Conservation (phyloP, 768 basidiomycete genomes). For the Trametes coccinea region DNA sequence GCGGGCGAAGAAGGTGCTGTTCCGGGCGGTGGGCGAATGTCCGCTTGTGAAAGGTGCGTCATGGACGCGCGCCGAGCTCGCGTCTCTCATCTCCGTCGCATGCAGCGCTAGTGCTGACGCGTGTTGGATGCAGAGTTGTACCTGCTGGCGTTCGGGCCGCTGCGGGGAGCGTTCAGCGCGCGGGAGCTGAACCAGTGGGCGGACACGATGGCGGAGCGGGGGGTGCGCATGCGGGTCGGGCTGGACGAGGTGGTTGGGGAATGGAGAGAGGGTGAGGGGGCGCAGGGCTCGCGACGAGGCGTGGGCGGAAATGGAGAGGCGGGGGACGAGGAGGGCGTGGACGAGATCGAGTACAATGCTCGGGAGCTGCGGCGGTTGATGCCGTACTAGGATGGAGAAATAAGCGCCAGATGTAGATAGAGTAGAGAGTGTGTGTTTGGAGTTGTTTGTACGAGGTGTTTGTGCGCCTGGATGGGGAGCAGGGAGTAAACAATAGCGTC, state of each 20-base stretch:
- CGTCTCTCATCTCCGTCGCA: conserved; percentile 1
- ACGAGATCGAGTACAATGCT: conserved; percentile 63
- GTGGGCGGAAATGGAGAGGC: not conserved
- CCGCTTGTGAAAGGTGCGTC: conserved; percentile 69
- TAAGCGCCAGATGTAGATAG: not conserved
- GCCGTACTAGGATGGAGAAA: conserved; percentile 49
- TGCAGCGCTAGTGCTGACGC: not conserved
- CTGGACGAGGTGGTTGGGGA: conserved; percentile 59
- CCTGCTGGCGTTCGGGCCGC: conserved; percentile 71
- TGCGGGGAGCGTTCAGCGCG: conserved; percentile 60
- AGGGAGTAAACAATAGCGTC: no score
- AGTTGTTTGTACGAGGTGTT: conserved; percentile 20
- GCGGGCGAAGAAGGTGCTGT: conserved; percentile 71
- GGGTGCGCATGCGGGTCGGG: conserved; percentile 60
- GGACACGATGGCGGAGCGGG: conserved; percentile 78
- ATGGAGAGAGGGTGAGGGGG: conserved; percentile 29
- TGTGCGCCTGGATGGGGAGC: no score
- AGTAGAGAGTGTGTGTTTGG: not conserved
- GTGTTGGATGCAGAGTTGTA: conserved; percentile 57
- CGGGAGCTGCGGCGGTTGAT: conserved; percentile 57
- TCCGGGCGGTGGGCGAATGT: conserved; percentile 72
- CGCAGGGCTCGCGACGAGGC: conserved; percentile 10
- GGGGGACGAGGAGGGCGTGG: conserved; percentile 24
- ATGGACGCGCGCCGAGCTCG: conserved; percentile 1
- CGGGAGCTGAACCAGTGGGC: conserved; percentile 61